These are phyloP conservation scores for Fonsecaea pedrosoi DNA, from an alignment of 2,329 filamentous ascomycete species.

Conservation along the genomic window DNA sequence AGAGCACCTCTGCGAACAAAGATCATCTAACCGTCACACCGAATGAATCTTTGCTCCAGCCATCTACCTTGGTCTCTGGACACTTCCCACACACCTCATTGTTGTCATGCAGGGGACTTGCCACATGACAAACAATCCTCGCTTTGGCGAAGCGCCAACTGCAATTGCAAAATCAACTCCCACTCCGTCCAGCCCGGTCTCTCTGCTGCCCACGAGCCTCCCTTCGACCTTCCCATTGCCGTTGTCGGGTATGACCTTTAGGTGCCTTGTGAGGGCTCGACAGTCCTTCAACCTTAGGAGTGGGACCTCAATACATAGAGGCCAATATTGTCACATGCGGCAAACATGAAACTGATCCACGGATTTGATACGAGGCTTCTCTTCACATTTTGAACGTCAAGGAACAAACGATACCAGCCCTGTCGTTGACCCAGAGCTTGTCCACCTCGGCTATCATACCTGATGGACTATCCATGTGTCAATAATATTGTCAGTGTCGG, in stretches of 20 bases:
- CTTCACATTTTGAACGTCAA: too few species aligned
- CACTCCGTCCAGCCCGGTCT: neutral
- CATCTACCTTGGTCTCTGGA: neutral
- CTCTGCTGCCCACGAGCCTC: neutral
- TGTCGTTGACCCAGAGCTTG: too few species aligned
- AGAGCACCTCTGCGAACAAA: neutral
- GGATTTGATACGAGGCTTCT: neutral
- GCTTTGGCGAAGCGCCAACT: neutral
- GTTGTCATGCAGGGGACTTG: neutral
- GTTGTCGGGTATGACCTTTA: neutral
- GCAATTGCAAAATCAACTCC: neutral
- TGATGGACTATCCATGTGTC: conserved; percentile 38
- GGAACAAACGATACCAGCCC: too few species aligned
- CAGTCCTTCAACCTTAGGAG: neutral
- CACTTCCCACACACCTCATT: neutral
- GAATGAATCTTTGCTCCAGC: neutral
- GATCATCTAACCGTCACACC: neutral
- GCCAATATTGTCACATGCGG: neutral
- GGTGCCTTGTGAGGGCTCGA: neutral
- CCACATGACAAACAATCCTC: neutral
- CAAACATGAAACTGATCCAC: neutral
- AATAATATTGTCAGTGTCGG: conserved; percentile 49
- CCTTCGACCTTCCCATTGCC: neutral
- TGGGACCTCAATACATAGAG: neutral
- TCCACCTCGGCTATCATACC: neutral